Conservation (phyloP, 1,284 basidiomycete species). For the Tetrapyrgos nigripes region DNA sequence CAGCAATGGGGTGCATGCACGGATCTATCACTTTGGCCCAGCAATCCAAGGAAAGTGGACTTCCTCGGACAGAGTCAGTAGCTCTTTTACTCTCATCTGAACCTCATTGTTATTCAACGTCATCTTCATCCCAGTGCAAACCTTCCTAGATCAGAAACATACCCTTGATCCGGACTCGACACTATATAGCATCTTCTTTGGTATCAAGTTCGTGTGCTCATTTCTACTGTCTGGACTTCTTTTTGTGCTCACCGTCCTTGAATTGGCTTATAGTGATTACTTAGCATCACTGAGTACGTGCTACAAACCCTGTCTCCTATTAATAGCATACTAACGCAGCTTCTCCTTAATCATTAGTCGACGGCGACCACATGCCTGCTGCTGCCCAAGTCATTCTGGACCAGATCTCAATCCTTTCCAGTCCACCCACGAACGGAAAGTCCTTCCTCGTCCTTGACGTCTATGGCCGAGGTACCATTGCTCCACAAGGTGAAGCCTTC, state of each 20-base stretch:
- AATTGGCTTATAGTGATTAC: constrained; percentile 31
- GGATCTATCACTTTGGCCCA: constrained; percentile 41
- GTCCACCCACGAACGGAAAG: constrained; percentile 40
- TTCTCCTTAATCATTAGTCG: constrained; percentile 24
- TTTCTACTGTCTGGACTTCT: background rate
- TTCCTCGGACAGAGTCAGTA: constrained; percentile 39
- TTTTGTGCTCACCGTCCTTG: background rate
- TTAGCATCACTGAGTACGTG: constrained; percentile 32
- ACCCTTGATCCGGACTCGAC: constrained; percentile 37
- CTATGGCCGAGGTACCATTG: constrained; percentile 34
- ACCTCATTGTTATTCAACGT: background rate
- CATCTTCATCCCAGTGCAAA: constrained; percentile 23
- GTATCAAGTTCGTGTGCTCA: constrained; percentile 38
- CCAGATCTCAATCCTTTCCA: constrained; percentile 34
- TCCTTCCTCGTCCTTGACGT: constrained; percentile 44
- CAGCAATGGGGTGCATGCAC: constrained; percentile 39
- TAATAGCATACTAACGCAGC: background rate
- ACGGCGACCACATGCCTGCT: constrained; percentile 39
- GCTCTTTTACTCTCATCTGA: background rate
- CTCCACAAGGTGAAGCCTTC: constrained; percentile 39
- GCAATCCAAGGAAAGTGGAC: constrained; percentile 36
- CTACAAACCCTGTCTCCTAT: background rate
- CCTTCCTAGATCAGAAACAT: constrained; percentile 38
- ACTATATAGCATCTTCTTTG: constrained; percentile 43
- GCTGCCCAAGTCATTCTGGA: constrained; percentile 41